These are phyloP conservation scores for Sicyos edulis DNA, from an alignment of 306 rosid species.

Conservation along the genomic window DNA sequence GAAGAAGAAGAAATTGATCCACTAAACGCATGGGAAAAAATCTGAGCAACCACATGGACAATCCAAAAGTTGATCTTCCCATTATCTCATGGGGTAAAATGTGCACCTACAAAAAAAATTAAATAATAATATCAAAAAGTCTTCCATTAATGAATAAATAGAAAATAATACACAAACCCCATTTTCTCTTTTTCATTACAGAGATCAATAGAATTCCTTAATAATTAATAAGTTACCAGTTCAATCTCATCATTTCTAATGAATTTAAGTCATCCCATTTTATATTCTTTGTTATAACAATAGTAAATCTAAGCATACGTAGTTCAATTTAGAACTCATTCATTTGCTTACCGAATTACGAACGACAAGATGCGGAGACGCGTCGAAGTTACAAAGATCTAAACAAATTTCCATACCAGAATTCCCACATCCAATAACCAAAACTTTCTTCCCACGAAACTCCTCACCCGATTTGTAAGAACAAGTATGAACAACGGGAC, in stretches of 20 bases:
- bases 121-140: not conserved
- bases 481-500: conserved; percentile 60
- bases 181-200: too few species aligned
- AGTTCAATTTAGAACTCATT: too few species aligned
- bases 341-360: conserved; percentile 58
- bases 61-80: conserved; percentile 93
- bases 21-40: conserved; percentile 73
- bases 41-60: conserved; percentile 79
- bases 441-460: conserved; percentile 62
- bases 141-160: too few species aligned
- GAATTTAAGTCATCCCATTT: too few species aligned
- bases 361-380: conserved; percentile 70
- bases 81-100: conserved; percentile 83
- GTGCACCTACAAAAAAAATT: conserved; percentile 56
- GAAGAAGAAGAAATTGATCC: conserved; percentile 65
- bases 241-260: too few species aligned
- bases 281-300: too few species aligned
- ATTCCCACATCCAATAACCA: conserved; percentile 95
- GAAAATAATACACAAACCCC: too few species aligned
- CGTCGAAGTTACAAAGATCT: conserved; percentile 77
- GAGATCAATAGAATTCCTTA: too few species aligned
- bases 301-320: too few species aligned
- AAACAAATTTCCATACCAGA: conserved; percentile 95
- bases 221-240: not conserved
- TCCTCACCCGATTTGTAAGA: conserved; percentile 55